Base-by-base conservation (phyloP, 208 protist species). In the Dictyostelium gargantuum region DNA sequence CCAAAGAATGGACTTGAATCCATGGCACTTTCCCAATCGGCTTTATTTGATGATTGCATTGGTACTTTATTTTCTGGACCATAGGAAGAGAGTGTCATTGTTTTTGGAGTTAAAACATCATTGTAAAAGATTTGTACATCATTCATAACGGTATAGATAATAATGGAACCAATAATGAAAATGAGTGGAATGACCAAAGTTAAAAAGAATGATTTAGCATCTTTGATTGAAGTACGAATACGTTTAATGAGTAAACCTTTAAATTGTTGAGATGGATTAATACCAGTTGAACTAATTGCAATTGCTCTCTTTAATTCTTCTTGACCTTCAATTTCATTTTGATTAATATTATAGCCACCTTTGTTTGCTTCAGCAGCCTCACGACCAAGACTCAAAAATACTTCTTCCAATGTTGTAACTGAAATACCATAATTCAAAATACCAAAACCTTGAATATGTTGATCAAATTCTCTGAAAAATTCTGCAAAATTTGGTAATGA, bases 371-470 rank as follows among this genome's bases (percentile, higher is more conserved):
- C 17, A 29, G 35, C 58, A 46, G 44, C 8, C 42, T 89, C 82
- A 66, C 75, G 63, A 68, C 82, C 89, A 72, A 93, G 61, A 52
- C 77, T 79, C 17, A 94, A 40, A 48, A 94, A 94, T 8, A 94
- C 92, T 44, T 94, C 92, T 72, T 94, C 92, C 29, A 94, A 56
- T 26, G 92, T 93, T 21, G 92, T 94, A 15, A 94, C 54, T 9
- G 52, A 75, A 11, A 94, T 91, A 84, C 80, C 82, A 68, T 72
- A 91, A 32, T 13, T 50, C 5, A 26, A n/a, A n/a, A 86, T n/a
- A 42, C 75, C 73, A 26, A 94, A 58, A 2, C 6, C 19, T 23
- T n/a, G 5, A 21, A 66, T 66, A 50, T 70, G 15, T 38, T 63
- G 21, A 8, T 89, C 82, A 0, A 89, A 35, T 2, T 61, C 68